Evolutionary conservation across 2,329 filamentous ascomycete species (phyloP), one percentile per base, ranked within the genome.

Genomic region (Sarocladiaceae sp.): DNA sequence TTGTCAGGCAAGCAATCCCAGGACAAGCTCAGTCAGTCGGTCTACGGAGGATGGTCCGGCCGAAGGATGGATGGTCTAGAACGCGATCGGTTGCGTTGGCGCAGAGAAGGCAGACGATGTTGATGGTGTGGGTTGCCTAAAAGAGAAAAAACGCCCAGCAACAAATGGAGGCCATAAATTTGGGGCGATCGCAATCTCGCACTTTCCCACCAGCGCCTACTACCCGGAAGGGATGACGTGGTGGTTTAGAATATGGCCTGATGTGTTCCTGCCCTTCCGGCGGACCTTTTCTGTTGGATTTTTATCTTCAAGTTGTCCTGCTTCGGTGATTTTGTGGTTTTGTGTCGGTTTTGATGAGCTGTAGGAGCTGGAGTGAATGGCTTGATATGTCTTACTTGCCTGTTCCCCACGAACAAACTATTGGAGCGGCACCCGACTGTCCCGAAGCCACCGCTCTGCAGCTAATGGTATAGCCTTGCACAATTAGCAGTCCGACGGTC

Each of bases 31-130:
- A 36, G 37, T 42, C 22, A 23, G 40, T 26, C 10, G 25, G 40
- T 46, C 22, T 4, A 5, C 25, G 22, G 40, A 46, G 22, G 10
- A 23, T 17, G 20, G 37, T 28, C 40, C 40, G 40, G 23, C 13
- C 40, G 44, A 33, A 31, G 26, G 44, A 17, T 31, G 37, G 29
- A 15, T 22, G 44, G 44, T 48, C 44, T 48, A 48, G 44, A 48
- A 31, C 44, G 44, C 44, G 26, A 48, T 33, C 7, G 44, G 44
- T n/a, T 20, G 26, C 7, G 44, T 48, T 48, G 44, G 44, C 44
- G 40, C 40, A 26, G 40, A 44, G 28, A n/a, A n/a, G n/a, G n/a
- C n/a, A 15, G 40, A 22, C 22, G 23, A 44, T 22, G 40, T 7
- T 8, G 7, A 17, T 36, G 33, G 33, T 12, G 15, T 36, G 33